Conservation (phyloP, 2,329 filamentous ascomycete genomes). For the Elsinoe necatrix region DNA sequence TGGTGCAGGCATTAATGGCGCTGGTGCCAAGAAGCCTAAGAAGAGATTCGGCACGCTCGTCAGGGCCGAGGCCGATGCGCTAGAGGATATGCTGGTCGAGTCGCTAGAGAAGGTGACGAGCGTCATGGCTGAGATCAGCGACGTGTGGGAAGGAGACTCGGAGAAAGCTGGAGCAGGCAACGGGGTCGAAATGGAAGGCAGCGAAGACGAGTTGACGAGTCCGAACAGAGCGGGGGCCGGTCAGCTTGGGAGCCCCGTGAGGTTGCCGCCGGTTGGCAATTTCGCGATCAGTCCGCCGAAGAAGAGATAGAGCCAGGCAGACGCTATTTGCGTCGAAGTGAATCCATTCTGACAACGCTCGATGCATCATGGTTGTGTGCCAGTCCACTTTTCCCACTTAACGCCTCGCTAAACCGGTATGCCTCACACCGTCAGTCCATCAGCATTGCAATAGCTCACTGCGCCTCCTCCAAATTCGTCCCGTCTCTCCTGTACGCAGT, state of each 20-base stretch:
- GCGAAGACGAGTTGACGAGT: conserved; percentile 14
- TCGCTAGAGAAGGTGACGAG: conserved; percentile 44
- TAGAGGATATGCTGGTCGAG: conserved; percentile 50
- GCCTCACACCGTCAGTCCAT: too few relatives aligned
- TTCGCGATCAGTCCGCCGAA: conserved; percentile 13
- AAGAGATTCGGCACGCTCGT: conserved; percentile 50
- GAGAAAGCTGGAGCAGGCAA: background rate
- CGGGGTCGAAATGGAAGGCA: conserved; percentile 6
- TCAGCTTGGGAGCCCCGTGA: background rate
- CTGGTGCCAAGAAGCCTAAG: conserved; percentile 43
- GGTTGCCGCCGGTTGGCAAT: conserved; percentile 13
- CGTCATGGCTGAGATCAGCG: conserved; percentile 37
- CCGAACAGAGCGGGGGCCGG: background rate
- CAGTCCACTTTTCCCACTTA: background rate
- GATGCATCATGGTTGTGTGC: background rate
- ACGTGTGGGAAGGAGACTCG: conserved; percentile 26
- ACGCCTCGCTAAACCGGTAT: background rate
- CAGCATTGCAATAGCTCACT: background rate
- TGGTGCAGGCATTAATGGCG: conserved; percentile 1
- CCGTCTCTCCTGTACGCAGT: conserved; percentile 9
- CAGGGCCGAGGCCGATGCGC: conserved; percentile 36
- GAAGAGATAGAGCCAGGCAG: conserved; percentile 6
- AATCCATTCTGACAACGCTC: background rate
- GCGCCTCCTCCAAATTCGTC: conserved; percentile 7
- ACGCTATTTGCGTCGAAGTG: background rate